Base-by-base conservation (phyloP, 1,139 yeast genomes). In the Geotrichum carabidarum region DNA sequence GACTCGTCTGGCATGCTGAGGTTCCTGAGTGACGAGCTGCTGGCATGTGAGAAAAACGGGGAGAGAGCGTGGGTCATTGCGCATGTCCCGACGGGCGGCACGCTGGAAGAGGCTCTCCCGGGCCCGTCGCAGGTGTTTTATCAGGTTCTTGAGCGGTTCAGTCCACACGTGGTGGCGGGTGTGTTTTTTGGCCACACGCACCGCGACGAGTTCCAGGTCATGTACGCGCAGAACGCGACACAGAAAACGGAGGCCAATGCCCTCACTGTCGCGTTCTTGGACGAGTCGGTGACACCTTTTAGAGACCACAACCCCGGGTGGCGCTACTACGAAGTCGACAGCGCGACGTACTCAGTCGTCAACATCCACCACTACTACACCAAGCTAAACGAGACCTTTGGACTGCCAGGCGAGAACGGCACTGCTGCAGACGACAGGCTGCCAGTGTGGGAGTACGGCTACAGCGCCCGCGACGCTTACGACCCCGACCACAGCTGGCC, bases 161-260 rank as follows among this genome's bases (percentile, higher is more conserved):
- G 85, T 43, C 88, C 88, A 18, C 78, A 77, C 81, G 78, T 86
- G 11, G 81, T 84, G 66, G 85, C 88, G 8, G 83, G 78, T 54
- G 73, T 83, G 18, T 84, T 84, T 71, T 83, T 77, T 65, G 91
- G 89, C 31, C 90, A 84, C 64, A 83, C 88, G 11, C 91, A 84
- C 64, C 72, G 74, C 61, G 91, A 84, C 68, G 85, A 83, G 68
- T 83, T 83, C 71, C 76, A 78, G 50, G 73, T 84, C 12, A 68
- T 81, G 54, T 83, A 82, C 63, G 74, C 77, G 5, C 67, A 75
- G 27, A 66, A 65, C 41, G 62, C 64, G 14, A 60, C 72, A 34
- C 64, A 73, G 31, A 71, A 72, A 54, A 71, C 74, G 12, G 72
- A 71, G 31, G 75, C 72, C 1, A 75, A 75, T 48, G 80, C 80